Percentiles rank a stretch among this genome's conserved stretches.
These are phyloP conservation scores for Glycyrrhiza uralensis DNA, from an alignment of 306 rosid species.

Conservation along the genomic window DNA sequence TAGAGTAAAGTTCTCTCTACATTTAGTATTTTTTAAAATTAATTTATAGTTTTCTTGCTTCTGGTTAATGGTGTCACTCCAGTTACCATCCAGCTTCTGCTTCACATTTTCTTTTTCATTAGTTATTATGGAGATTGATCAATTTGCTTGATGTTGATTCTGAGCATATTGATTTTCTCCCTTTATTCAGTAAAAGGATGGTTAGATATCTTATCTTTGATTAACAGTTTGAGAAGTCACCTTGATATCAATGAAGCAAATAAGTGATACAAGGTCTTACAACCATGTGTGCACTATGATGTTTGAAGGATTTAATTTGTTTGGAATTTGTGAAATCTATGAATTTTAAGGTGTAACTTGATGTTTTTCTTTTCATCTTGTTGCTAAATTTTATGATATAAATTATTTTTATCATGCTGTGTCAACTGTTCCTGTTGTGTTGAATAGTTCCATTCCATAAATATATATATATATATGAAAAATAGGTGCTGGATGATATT, in stretches of 20 bases:
- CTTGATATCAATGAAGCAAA: neutral
- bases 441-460: conserved; percentile 7
- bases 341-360: neutral
- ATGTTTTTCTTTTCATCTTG: neutral
- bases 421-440: neutral
- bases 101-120: neutral
- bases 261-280: neutral
- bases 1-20: neutral
- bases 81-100: conserved; percentile 3
- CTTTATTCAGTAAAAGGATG: neutral
- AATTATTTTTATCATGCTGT: neutral
- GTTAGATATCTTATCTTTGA: conserved; percentile 10
- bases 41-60: neutral
- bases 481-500: neutral
- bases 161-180: neutral
- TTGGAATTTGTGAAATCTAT: neutral
- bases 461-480: neutral
- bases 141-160: conserved; percentile 7
- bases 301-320: neutral
- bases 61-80: neutral
- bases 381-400: neutral
- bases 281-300: neutral
- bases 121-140: neutral
- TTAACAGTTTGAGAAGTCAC: neutral
- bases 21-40: neutral